Conservation (phyloP, 2,329 filamentous ascomycete genomes). For the Hypoxylon rubiginosum region DNA sequence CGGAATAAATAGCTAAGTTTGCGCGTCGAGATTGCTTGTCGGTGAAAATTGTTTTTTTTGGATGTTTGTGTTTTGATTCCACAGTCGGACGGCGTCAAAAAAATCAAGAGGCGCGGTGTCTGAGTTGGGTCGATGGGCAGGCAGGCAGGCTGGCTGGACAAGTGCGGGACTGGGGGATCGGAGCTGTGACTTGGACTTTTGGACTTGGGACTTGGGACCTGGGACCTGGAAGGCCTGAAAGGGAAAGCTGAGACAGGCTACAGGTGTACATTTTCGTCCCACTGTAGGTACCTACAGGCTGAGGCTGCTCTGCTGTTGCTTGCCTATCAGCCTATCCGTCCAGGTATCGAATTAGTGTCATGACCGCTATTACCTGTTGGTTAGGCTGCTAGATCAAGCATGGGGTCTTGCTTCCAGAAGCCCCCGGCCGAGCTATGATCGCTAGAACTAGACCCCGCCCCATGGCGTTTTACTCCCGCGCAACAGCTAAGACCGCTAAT, state of each 20-base stretch:
- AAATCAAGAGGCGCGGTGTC: constrained; percentile 50
- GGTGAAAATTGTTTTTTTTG: constrained; percentile 47
- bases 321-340: background rate
- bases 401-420: constrained; percentile 17
- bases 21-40: constrained; percentile 47
- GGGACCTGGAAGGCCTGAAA: background rate
- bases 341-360: background rate
- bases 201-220: background rate
- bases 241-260: constrained; percentile 9
- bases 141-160: constrained; percentile 26
- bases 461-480: constrained; percentile 1
- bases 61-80: constrained; percentile 48
- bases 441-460: constrained; percentile 28
- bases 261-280: no score
- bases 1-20: constrained; percentile 37
- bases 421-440: constrained; percentile 1
- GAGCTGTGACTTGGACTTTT: background rate
- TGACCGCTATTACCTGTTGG: constrained; percentile 6
- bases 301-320: background rate
- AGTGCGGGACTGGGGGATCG: background rate
- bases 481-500: constrained; percentile 42
- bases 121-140: constrained; percentile 19
- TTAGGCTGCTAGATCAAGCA: constrained; percentile 15
- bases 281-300: no score
- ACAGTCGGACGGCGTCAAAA: constrained; percentile 37